A percentile compares a stretch with the other conserved stretches of the same genome.
These are phyloP conservation scores for Santalum album DNA, from an alignment of 164 flowering plant species.

Conservation along the genomic window DNA sequence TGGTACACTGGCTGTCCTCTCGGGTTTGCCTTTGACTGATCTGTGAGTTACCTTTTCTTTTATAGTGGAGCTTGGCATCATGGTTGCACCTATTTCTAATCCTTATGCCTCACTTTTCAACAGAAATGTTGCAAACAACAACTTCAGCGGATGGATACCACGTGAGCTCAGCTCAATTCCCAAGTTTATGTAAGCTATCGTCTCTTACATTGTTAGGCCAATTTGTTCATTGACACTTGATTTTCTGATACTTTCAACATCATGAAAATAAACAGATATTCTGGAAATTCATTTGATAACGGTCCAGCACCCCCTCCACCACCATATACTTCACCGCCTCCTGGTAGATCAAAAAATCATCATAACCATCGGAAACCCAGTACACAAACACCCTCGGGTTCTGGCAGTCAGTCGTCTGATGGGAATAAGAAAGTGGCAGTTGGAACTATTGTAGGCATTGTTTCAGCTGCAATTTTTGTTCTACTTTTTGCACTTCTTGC, in stretches of 20 bases:
- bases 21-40: constrained; percentile 44
- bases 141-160: constrained; percentile 90
- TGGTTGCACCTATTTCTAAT: constrained; percentile 4
- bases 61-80: not conserved
- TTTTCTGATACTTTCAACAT: constrained; percentile 3
- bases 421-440: constrained; percentile 22
- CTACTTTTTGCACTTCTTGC: constrained; percentile 34
- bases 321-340: constrained; percentile 72
- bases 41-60: constrained; percentile 43
- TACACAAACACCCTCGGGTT: constrained; percentile 18
- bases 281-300: constrained; percentile 72
- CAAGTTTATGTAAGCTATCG: constrained; percentile 53
- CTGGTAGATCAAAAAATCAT: constrained; percentile 36
- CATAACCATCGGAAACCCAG: constrained; percentile 31
- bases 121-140: constrained; percentile 85
- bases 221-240: constrained; percentile 1
- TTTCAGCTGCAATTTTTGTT: constrained; percentile 38
- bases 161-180: constrained; percentile 54
- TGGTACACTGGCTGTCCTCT: constrained; percentile 60
- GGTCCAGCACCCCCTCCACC: constrained; percentile 93
- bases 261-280: constrained; percentile 46
- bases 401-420: constrained; percentile 25
- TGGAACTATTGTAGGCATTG: constrained; percentile 61
- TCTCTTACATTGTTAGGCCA: constrained; percentile 1
- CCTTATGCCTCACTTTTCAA: constrained; percentile 3